Evolutionary conservation across 495 filamentous ascomycete genomes (phyloP).

Genomic region (Cladorrhinum samala): DNA sequence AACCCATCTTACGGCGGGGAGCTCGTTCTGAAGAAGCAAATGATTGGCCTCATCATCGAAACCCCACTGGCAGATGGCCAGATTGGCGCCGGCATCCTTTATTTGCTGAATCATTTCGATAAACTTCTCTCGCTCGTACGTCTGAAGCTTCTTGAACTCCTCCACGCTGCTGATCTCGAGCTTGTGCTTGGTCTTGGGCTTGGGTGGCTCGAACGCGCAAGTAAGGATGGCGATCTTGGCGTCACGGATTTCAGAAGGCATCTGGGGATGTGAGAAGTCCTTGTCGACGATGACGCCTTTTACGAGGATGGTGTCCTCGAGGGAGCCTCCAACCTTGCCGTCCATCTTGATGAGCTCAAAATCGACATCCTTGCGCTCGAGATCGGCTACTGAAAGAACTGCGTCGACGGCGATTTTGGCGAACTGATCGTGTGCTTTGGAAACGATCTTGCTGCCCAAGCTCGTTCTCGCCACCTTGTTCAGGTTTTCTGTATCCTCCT

Average conservation of each 20-base stretch:
- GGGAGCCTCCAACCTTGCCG: conserved; percentile 89
- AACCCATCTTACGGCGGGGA: conserved; percentile 96
- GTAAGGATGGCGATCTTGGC: conserved; percentile 97
- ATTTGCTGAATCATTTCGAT: conserved; percentile 98
- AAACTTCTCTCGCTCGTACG: conserved; percentile 92
- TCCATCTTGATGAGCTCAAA: conserved; percentile 99
- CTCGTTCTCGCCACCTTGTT: conserved; percentile 92
- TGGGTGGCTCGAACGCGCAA: conserved; percentile 98
- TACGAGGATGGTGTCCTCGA: conserved; percentile 93
- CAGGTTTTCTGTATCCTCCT: conserved; percentile 71
- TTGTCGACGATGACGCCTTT: conserved; percentile 99
- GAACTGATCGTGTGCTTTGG: conserved; percentile 97
- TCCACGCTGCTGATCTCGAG: conserved; percentile 96
- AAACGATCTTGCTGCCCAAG: conserved; percentile 98
- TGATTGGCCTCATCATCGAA: conserved; percentile 99
- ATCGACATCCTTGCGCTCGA: conserved; percentile 95
- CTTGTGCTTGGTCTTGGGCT: conserved; percentile 99
- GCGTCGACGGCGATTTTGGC: conserved; percentile 95
- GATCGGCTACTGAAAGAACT: conserved; percentile 90
- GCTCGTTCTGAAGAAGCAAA: conserved; percentile 86
- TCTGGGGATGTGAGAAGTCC: conserved; percentile 99
- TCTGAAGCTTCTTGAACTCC: conserved; percentile 94
- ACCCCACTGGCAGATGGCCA: conserved; percentile 98
- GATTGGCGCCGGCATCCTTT: conserved; percentile 93
- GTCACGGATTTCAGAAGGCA: conserved; percentile 88